phyloP scores from a whole-genome alignment of 2,329 filamentous ascomycete species.

The Macrophomina pseudophaseolina region DNA sequence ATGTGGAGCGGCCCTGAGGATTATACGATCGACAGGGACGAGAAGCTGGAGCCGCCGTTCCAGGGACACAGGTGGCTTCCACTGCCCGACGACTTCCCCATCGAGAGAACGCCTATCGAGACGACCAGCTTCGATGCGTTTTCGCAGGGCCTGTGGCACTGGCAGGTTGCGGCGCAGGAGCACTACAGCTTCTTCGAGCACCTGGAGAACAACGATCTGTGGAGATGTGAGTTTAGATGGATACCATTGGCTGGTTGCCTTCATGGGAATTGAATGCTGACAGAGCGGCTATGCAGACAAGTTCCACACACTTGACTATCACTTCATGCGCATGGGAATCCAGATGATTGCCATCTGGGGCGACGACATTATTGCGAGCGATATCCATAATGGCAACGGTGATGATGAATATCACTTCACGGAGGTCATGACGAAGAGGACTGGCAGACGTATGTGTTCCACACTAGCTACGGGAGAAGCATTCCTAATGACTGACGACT shows the following conservation, averaged over 20 bases:
- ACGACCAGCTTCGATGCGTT: slow-evolving; percentile 54
- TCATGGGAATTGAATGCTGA: background rate
- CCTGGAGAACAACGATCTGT: slow-evolving; percentile 32
- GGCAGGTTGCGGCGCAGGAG: slow-evolving; percentile 56
- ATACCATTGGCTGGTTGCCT: background rate
- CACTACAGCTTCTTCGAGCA: slow-evolving; percentile 47
- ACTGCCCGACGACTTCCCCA: slow-evolving; percentile 47
- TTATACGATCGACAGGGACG: slow-evolving; percentile 31
- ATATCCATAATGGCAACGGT: slow-evolving; percentile 52
- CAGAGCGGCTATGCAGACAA: slow-evolving; percentile 25
- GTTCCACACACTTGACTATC: slow-evolving; percentile 51
- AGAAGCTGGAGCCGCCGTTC: slow-evolving; percentile 41
- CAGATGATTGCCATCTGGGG: slow-evolving; percentile 62
- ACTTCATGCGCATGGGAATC: slow-evolving; percentile 57
- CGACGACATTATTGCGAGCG: slow-evolving; percentile 53
- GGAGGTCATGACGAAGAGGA: slow-evolving; percentile 44
- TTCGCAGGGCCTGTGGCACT: slow-evolving; percentile 53
- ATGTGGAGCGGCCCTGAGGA: slow-evolving; percentile 37
- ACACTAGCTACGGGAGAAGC: background rate
- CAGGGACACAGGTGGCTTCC: slow-evolving; percentile 59
- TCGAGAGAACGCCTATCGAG: slow-evolving; percentile 54
- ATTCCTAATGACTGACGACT: background rate
- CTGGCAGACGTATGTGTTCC: slow-evolving; percentile 41
- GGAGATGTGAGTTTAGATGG: slow-evolving; percentile 19
- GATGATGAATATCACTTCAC: slow-evolving; percentile 56